A percentile compares a stretch with the other conserved stretches of the same genome.
phyloP scores from a whole-genome alignment of 805 yeast species.

The Candida tallmaniae region DNA sequence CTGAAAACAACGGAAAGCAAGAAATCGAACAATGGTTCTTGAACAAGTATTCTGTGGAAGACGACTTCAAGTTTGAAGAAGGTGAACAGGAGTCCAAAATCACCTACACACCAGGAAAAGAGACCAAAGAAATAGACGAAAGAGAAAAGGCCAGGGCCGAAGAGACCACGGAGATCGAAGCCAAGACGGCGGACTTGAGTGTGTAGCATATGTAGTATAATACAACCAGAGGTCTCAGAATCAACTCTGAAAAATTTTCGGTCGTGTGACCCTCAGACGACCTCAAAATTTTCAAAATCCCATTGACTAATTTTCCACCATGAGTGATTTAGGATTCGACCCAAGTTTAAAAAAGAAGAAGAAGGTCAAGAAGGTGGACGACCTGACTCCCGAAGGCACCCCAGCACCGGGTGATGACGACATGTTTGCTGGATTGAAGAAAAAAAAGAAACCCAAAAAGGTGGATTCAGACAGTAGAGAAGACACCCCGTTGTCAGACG shows the following conservation, averaged over 20 bases:
- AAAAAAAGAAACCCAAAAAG: constrained; percentile 72
- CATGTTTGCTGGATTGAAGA: constrained; percentile 66
- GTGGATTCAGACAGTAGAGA: constrained; percentile 21
- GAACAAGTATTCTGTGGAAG: constrained; percentile 64
- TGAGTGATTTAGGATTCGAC: constrained; percentile 64
- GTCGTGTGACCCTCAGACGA: constrained; percentile 10
- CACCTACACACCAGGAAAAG: constrained; percentile 40
- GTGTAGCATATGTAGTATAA: too few species aligned
- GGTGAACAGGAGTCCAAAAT: constrained; percentile 38
- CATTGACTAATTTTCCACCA: constrained; percentile 10
- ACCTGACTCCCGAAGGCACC: constrained; percentile 24
- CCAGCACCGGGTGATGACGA: constrained; percentile 45
- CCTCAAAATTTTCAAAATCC: constrained; percentile 5
- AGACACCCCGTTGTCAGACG: constrained; percentile 24
- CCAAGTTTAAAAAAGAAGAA: constrained; percentile 75
- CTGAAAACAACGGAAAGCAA: constrained; percentile 71
- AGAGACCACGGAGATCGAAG: constrained; percentile 27
- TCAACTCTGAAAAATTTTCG: constrained; percentile 2
- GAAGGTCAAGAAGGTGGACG: constrained; percentile 50
- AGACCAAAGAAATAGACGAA: constrained; percentile 39
- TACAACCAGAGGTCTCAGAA: too few species aligned
- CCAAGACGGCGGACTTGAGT: constrained; percentile 4
- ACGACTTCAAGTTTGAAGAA: constrained; percentile 43
- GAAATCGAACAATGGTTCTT: constrained; percentile 77
- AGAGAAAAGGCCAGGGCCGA: constrained; percentile 21